A percentile compares a stretch with the other conserved stretches of the same genome.
These are phyloP conservation scores for Quercus tomentella DNA, from an alignment of 331 rosid genomes.

Conservation along the genomic window DNA sequence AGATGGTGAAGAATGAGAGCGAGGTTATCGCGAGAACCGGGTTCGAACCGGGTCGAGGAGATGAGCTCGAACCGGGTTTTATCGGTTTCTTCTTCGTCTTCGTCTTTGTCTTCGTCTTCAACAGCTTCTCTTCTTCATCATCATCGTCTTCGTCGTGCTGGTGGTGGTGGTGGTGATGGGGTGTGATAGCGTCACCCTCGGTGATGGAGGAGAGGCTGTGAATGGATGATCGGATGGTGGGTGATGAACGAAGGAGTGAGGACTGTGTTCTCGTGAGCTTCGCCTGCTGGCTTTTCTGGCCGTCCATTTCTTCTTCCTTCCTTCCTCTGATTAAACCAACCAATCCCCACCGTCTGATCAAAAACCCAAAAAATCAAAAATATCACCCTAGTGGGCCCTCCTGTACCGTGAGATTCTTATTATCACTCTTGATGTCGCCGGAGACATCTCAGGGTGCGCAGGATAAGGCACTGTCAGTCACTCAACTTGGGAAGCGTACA, in stretches of 20 bases:
- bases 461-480: slow-evolving; percentile 8
- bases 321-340: background rate
- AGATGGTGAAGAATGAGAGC: slow-evolving; percentile 36
- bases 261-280: slow-evolving; percentile 93
- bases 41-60: slow-evolving; percentile 41
- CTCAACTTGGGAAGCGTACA: background rate
- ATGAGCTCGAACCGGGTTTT: slow-evolving; percentile 35
- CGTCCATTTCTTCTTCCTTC: slow-evolving; percentile 41
- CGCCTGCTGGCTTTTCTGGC: slow-evolving; percentile 64
- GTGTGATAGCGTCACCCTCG: slow-evolving; percentile 39
- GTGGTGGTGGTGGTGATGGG: background rate
- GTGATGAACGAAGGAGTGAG: slow-evolving; percentile 79
- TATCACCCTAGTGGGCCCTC: slow-evolving; percentile 11
- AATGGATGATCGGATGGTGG: slow-evolving; percentile 88
- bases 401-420: slow-evolving; percentile 55
- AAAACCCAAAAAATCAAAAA: background rate
- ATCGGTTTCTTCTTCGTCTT: slow-evolving; percentile 38
- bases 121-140: slow-evolving; percentile 25
- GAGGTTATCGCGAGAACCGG: slow-evolving; percentile 37
- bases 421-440: slow-evolving; percentile 28
- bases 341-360: slow-evolving; percentile 32
- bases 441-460: slow-evolving; percentile 59
- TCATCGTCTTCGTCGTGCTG: slow-evolving; percentile 7
- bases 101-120: slow-evolving; percentile 24
- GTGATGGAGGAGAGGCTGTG: slow-evolving; percentile 72